Percentiles rank a stretch among this genome's conserved stretches.
Evolutionary conservation across 352 stramenopile genomes (phyloP).

Genomic region (Phytophthora syringae): DNA sequence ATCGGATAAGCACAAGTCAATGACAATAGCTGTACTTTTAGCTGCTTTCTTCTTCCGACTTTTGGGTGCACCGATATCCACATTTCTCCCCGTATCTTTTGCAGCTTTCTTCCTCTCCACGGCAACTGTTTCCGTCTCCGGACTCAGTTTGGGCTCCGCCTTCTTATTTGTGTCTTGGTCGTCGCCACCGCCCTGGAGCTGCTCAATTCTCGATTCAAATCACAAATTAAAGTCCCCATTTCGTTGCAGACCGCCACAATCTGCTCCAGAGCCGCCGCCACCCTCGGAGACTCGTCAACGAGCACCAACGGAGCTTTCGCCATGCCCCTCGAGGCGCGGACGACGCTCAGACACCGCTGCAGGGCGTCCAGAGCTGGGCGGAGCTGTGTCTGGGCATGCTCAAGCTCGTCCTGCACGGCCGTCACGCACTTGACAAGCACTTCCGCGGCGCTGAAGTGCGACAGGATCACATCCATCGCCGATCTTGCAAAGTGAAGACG

Average conservation of each 20-base stretch:
- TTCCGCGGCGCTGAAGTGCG: slow-evolving; percentile 18
- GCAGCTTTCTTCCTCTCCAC: background rate
- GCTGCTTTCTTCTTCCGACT: background rate
- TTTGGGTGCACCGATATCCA: background rate
- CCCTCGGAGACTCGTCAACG: slow-evolving; percentile 5
- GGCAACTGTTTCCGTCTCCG: background rate
- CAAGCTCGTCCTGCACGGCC: slow-evolving; percentile 17
- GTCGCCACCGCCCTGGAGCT: background rate
- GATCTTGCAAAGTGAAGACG: no score
- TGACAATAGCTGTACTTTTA: background rate
- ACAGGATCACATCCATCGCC: slow-evolving; percentile 22
- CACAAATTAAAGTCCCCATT: slow-evolving; percentile 14
- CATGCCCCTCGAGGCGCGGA: slow-evolving; percentile 14
- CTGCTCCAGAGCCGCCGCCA: slow-evolving; percentile 9
- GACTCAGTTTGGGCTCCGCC: background rate
- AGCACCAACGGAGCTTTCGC: slow-evolving; percentile 4
- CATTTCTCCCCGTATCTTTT: background rate
- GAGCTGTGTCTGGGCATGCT: slow-evolving; percentile 8
- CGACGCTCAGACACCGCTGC: slow-evolving; percentile 13
- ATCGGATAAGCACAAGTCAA: background rate
- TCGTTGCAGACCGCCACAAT: slow-evolving; percentile 17
- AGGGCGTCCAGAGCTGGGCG: slow-evolving; percentile 9
- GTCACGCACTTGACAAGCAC: slow-evolving; percentile 20
- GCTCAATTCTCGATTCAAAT: slow-evolving; percentile 14
- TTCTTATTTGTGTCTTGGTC: background rate